A percentile compares a stretch with the other conserved stretches of the same genome.
phyloP scores from a whole-genome alignment of 495 filamentous ascomycete genomes.

The Chaetomium cochliodes region DNA sequence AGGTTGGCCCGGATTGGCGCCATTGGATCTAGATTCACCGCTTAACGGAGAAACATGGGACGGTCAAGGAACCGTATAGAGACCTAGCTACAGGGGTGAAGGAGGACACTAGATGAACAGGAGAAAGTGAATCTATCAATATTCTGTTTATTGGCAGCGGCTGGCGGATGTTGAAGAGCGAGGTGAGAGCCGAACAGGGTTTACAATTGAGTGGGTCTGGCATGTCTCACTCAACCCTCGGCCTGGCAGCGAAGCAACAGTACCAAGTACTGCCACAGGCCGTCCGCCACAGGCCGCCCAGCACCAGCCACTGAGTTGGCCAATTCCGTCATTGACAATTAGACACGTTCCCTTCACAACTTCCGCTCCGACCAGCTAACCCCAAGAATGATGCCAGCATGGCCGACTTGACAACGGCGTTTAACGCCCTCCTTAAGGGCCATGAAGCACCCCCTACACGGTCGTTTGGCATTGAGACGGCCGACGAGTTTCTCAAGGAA shows the following conservation, averaged over 20 bases:
- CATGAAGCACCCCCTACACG: conserved; percentile 49
- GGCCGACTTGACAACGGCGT: conserved; percentile 69
- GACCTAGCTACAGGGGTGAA: no score
- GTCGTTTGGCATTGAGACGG: conserved; percentile 47
- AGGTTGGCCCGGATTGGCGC: neutral
- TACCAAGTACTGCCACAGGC: no score
- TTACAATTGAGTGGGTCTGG: neutral
- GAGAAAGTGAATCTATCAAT: neutral
- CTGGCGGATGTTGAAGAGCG: neutral
- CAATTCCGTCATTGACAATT: conserved; percentile 12
- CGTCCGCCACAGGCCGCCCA: neutral
- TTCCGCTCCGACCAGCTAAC: neutral
- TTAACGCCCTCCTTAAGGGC: conserved; percentile 65
- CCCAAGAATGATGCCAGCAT: conserved; percentile 37
- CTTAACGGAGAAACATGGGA: neutral
- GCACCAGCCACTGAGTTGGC: conserved; percentile 9
- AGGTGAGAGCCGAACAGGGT: neutral
- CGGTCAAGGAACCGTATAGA: neutral
- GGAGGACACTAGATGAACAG: no score
- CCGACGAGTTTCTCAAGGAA: conserved; percentile 93
- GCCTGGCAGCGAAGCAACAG: neutral
- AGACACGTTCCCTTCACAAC: conserved; percentile 15
- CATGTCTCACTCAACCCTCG: neutral
- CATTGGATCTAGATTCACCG: neutral
- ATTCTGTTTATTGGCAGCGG: neutral